phyloP scores from a whole-genome alignment of 768 basidiomycete species.

The Tremella fuciformis region DNA sequence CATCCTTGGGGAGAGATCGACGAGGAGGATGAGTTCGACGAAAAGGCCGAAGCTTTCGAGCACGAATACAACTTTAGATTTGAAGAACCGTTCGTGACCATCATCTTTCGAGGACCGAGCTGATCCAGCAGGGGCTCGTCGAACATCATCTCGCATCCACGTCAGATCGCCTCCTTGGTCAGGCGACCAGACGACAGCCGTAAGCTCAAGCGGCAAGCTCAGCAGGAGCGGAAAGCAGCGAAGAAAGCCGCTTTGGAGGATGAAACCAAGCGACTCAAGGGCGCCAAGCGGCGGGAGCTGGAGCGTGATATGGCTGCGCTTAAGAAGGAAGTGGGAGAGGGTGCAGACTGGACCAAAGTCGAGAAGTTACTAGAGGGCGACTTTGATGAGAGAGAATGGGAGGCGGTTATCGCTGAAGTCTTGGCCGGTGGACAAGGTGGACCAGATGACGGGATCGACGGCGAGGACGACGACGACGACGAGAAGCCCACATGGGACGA shows the following conservation, averaged over 20 bases:
- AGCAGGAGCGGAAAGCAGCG: constrained; percentile 64
- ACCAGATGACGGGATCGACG: constrained; percentile 47
- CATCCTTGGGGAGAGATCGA: constrained; percentile 52
- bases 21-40: constrained; percentile 72
- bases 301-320: constrained; percentile 74
- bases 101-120: background rate
- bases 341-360: constrained; percentile 55
- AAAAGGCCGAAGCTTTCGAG: constrained; percentile 87
- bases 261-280: constrained; percentile 67
- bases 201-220: constrained; percentile 77
- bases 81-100: constrained; percentile 77
- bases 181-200: constrained; percentile 69
- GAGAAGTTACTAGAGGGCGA: constrained; percentile 82
- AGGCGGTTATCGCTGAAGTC: constrained; percentile 72
- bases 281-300: constrained; percentile 59
- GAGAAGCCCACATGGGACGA: constrained; percentile 85
- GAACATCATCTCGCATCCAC: constrained; percentile 71
- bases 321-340: constrained; percentile 68
- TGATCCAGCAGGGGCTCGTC: constrained; percentile 60
- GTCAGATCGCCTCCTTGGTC: constrained; percentile 56
- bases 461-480: constrained; percentile 48
- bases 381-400: constrained; percentile 84
- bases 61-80: constrained; percentile 97
- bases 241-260: constrained; percentile 57
- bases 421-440: constrained; percentile 56